A percentile compares a stretch with the other conserved stretches of the same genome.
These are phyloP conservation scores for Russula compacta DNA, from an alignment of 768 basidiomycete genomes.

Conservation along the genomic window DNA sequence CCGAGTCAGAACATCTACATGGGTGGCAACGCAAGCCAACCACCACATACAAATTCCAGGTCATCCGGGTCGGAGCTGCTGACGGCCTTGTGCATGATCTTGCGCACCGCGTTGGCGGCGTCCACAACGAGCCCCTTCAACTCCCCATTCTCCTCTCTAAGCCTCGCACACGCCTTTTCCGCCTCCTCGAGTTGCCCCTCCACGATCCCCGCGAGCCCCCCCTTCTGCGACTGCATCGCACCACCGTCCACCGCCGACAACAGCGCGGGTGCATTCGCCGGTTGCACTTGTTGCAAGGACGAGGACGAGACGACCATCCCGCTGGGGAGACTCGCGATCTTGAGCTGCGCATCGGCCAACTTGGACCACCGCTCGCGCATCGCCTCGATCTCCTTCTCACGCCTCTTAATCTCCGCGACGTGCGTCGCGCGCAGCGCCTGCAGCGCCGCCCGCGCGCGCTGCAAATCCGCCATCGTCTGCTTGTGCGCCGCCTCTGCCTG, in stretches of 20 bases:
- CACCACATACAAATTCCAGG: slow-evolving; percentile 43
- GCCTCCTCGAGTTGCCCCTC: slow-evolving; percentile 68
- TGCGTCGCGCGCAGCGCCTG: slow-evolving; percentile 64
- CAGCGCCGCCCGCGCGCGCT: slow-evolving; percentile 58
- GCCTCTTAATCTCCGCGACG: slow-evolving; percentile 66
- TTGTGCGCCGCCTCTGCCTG: slow-evolving; percentile 59
- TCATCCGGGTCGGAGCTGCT: slow-evolving; percentile 30
- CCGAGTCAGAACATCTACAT: too few species aligned
- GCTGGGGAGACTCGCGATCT: slow-evolving; percentile 32
- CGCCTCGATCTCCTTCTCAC: slow-evolving; percentile 70
- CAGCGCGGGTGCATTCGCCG: slow-evolving; percentile 40
- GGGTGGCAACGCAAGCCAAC: too few species aligned
- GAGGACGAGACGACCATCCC: slow-evolving; percentile 35
- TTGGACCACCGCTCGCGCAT: slow-evolving; percentile 69
- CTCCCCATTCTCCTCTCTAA: slow-evolving; percentile 55
- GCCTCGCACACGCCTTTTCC: slow-evolving; percentile 51
- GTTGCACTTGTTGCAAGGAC: slow-evolving; percentile 20
- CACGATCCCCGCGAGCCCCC: slow-evolving; percentile 36
- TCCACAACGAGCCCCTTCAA: slow-evolving; percentile 53
- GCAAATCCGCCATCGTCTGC: slow-evolving; percentile 58
- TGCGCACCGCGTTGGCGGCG: slow-evolving; percentile 57
- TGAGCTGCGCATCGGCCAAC: slow-evolving; percentile 57
- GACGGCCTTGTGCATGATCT: slow-evolving; percentile 39
- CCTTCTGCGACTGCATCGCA: slow-evolving; percentile 32
- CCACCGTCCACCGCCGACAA: slow-evolving; percentile 26